Evolutionary conservation across 2,329 filamentous ascomycete genomes (phyloP).

Genomic region (Phoma sp.): DNA sequence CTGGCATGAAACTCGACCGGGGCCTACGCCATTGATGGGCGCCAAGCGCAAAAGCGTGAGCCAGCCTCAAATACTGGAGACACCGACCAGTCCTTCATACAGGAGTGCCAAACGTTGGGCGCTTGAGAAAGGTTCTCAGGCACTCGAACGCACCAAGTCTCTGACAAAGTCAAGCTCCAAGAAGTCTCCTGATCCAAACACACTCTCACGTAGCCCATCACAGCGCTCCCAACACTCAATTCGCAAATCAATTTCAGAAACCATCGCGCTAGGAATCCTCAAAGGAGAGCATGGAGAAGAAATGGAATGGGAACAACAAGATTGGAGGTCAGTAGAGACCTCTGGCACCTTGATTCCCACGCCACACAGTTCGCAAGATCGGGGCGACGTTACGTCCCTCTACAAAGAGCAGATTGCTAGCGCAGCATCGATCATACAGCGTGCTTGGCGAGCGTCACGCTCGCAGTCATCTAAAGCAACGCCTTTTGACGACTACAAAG

Average conservation of each 20-base stretch:
- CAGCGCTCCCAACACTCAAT: conserved; percentile 42
- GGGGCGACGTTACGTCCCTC: conserved; percentile 29
- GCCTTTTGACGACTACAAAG: conserved; percentile 46
- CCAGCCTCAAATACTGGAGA: conserved; percentile 33
- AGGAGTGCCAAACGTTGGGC: conserved; percentile 45
- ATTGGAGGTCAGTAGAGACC: conserved; percentile 36
- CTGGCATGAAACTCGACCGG: conserved; percentile 32
- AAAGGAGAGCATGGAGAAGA: conserved; percentile 32
- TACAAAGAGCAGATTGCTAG: conserved; percentile 33
- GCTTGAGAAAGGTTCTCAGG: conserved; percentile 43
- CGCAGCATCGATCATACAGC: conserved; percentile 45
- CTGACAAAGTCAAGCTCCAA: conserved; percentile 35
- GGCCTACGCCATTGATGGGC: conserved; percentile 26
- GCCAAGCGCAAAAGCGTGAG: conserved; percentile 43
- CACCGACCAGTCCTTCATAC: conserved; percentile 41
- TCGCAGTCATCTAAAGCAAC: conserved; percentile 26
- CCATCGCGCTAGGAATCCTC: conserved; percentile 36
- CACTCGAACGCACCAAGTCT: conserved; percentile 43
- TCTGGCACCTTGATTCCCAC: conserved; percentile 33
- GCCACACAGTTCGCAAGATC: conserved; percentile 38
- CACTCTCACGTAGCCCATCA: conserved; percentile 38
- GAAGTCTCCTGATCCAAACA: conserved; percentile 34
- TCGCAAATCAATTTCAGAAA: conserved; percentile 44
- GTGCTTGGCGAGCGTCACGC: conserved; percentile 42
- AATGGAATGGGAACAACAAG: conserved; percentile 37